A percentile compares a stretch with the other conserved stretches of the same genome.
Conservation (phyloP, 2,329 filamentous ascomycete genomes). For the Ophiostoma himal-ulmi region DNA sequence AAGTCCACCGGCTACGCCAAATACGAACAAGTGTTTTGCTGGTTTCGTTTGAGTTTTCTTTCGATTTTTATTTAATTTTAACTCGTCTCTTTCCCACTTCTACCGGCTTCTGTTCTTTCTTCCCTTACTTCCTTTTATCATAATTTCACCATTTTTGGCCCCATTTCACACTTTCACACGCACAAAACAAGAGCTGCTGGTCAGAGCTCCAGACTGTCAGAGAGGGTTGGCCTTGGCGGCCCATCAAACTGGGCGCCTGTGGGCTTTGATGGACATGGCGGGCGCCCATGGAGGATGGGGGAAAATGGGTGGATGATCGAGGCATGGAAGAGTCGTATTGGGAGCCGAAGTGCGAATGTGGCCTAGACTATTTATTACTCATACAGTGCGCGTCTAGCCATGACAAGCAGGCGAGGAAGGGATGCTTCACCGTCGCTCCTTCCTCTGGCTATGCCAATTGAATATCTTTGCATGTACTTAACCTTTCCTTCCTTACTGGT, state of each 20-base stretch:
- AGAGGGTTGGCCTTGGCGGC: constrained; percentile 11
- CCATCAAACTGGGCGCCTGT: constrained; percentile 1
- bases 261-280: background rate
- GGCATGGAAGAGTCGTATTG: constrained; percentile 9
- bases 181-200: constrained; percentile 5
- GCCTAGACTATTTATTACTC: background rate
- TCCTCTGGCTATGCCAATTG: background rate
- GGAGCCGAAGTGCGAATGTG: background rate
- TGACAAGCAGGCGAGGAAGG: background rate
- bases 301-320: background rate
- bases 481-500: background rate
- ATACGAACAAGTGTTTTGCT: background rate
- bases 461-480: background rate
- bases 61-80: background rate
- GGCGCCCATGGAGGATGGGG: background rate
- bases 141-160: background rate
- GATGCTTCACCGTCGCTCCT: background rate
- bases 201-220: background rate
- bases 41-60: background rate
- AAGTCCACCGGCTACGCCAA: background rate
- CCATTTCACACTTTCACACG: background rate
- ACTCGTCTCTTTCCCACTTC: background rate
- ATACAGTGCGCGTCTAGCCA: background rate
- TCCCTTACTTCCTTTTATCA: background rate
- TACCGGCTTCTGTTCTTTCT: background rate